phyloP scores from a whole-genome alignment of 2,329 filamentous ascomycete genomes.

The Dendryphion nanum region DNA sequence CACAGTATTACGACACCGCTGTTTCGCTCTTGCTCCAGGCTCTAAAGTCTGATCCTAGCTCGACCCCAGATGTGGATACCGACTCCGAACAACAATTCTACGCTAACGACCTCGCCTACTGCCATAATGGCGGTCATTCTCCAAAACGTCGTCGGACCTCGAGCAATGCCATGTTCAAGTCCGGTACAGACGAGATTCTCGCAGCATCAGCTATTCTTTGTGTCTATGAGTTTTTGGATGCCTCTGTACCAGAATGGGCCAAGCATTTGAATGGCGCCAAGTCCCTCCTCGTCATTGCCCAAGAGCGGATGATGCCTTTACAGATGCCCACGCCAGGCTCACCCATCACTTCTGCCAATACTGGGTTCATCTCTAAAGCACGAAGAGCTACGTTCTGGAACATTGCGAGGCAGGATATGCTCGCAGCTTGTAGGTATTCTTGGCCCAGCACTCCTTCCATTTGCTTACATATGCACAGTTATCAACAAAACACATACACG shows the following conservation, averaged over 20 bases:
- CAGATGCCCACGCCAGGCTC: slow-evolving; percentile 43
- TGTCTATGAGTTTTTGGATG: slow-evolving; percentile 67
- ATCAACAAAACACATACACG: slow-evolving; percentile 62
- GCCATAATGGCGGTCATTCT: slow-evolving; percentile 13
- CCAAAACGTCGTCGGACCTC: slow-evolving; percentile 44
- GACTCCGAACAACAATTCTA: slow-evolving; percentile 21
- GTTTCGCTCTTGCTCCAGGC: slow-evolving; percentile 48
- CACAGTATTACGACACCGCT: slow-evolving; percentile 60
- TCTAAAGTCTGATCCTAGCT: slow-evolving; percentile 31
- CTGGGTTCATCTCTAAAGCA: slow-evolving; percentile 49
- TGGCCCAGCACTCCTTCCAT: not conserved
- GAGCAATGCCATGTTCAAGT: slow-evolving; percentile 38
- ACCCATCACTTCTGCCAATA: slow-evolving; percentile 21
- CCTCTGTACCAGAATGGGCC: slow-evolving; percentile 61
- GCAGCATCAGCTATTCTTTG: slow-evolving; percentile 66
- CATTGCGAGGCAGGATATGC: slow-evolving; percentile 64
- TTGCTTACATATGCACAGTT: slow-evolving; percentile 33
- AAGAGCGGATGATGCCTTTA: slow-evolving; percentile 49
- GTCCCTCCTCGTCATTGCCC: slow-evolving; percentile 57
- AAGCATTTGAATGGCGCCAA: slow-evolving; percentile 66
- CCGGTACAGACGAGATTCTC: slow-evolving; percentile 59
- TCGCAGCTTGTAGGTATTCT: slow-evolving; percentile 55
- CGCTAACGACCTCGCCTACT: slow-evolving; percentile 6
- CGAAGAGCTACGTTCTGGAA: slow-evolving; percentile 66
- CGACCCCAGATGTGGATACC: slow-evolving; percentile 25